These are phyloP conservation scores for Paramecium sexaurelia DNA, from an alignment of 73 alveolate species.

Conservation along the genomic window DNA sequence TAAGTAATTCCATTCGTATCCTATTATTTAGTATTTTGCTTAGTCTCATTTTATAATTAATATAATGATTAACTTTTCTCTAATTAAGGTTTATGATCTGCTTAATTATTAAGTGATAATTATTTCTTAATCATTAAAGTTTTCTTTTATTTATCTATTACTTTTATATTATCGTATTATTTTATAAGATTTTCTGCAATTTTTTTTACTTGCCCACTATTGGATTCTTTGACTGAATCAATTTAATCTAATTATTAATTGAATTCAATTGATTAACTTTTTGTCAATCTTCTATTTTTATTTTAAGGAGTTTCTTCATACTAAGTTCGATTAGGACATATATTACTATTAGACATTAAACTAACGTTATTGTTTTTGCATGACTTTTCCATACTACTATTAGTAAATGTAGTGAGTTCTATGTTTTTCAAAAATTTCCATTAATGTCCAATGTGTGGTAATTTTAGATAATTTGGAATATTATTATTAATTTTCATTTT, in stretches of 20 bases:
- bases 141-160: not conserved
- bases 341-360: not conserved
- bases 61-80: not conserved
- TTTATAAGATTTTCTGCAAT: not conserved
- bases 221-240: not conserved
- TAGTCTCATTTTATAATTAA: not conserved
- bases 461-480: not conserved
- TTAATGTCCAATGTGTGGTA: not conserved
- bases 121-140: not conserved
- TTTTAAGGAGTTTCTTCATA: not conserved
- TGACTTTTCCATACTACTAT: not conserved
- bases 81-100: not conserved
- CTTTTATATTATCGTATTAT: not conserved
- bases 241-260: not conserved
- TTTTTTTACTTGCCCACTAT: not conserved
- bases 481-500: not conserved
- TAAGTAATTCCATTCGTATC: not conserved
- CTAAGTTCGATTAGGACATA: not conserved
- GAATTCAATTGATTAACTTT: not conserved
- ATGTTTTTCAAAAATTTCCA: not conserved
- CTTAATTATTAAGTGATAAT: not conserved
- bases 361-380: not conserved
- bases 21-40: not conserved
- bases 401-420: not conserved
- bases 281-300: not conserved